Base-by-base conservation (phyloP, 2,329 filamentous ascomycete species). In the Sclerotinia borealis region DNA sequence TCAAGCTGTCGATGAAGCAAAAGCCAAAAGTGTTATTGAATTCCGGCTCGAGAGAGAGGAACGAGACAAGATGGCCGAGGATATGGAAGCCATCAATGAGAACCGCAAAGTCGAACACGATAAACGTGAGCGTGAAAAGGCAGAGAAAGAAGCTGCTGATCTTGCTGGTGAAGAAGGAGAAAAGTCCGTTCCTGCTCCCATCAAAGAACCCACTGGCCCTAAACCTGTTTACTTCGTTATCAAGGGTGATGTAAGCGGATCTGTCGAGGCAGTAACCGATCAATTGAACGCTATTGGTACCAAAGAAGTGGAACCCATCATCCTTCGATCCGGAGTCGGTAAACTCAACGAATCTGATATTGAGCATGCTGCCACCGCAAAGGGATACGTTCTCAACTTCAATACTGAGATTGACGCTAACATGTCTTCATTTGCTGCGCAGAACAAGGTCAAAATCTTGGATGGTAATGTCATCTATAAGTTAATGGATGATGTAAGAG, bases 231-330 rank as follows among this genome's bases (percentile, higher is more conserved):
- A 89, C 70, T 95, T 98, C 76, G 85, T 95, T 64, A 81, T 99
- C 78, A 96, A 96, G 76, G 93, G 88, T 61, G 95, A 99, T 71
- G 95, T 98, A 22, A 90, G 89, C 66, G 95, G 95, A 43, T 98
- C 93, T 0, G 92, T 93, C 0, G 95, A 99, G 78, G 95, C 95
- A 2, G 89, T 98, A 3, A 81, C 87, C 65, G 88, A 91, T 55
- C 88, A 89, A 10, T 82, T 99, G 64, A 79, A 86, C 65, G 85
- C 88, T 64, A 81, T 97, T 67, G 92, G 93, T 67, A 96, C 89
- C 77, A 87, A 92, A 70, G 92, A 98, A 74, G 88, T 97, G 45
- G 84, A 81, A 37, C 84, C 93, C 17, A 85, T 86, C 63, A 81
- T 99, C 64, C 83, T 99, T 41, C 86, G 89, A 27, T 88, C 89